phyloP scores from a whole-genome alignment of 1,139 yeast species.

The Kodamaea arcana region DNA sequence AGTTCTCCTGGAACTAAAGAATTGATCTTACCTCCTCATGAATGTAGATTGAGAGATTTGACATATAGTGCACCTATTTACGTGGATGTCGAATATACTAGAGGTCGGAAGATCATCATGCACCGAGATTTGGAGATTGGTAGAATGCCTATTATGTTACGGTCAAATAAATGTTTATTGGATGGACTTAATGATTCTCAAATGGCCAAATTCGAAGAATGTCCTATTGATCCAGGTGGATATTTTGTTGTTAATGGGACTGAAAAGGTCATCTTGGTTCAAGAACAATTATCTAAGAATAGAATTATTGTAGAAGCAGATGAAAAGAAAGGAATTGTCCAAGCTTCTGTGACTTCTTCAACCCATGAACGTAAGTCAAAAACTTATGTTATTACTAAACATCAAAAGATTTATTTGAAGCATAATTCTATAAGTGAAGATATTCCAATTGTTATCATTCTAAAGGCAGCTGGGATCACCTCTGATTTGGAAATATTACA shows the following conservation, averaged over 20 bases:
- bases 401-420: slow-evolving; percentile 82
- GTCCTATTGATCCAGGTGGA: slow-evolving; percentile 99
- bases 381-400: slow-evolving; percentile 90
- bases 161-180: slow-evolving; percentile 86
- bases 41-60: slow-evolving; percentile 90
- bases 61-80: slow-evolving; percentile 95
- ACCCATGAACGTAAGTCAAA: slow-evolving; percentile 97
- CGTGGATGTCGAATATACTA: slow-evolving; percentile 94
- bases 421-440: slow-evolving; percentile 96
- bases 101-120: slow-evolving; percentile 88
- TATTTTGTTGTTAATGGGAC: slow-evolving; percentile 97
- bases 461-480: slow-evolving; percentile 93
- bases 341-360: slow-evolving; percentile 95
- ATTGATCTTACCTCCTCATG: slow-evolving; percentile 84
- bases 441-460: slow-evolving; percentile 85
- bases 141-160: slow-evolving; percentile 95
- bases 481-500: slow-evolving; percentile 93
- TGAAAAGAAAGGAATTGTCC: slow-evolving; percentile 89
- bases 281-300: slow-evolving; percentile 93
- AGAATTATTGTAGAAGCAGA: slow-evolving; percentile 98
- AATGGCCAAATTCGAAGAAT: slow-evolving; percentile 89
- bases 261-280: slow-evolving; percentile 93
- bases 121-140: slow-evolving; percentile 92
- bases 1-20: slow-evolving; percentile 52
- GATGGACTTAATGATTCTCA: slow-evolving; percentile 71